Evolutionary conservation across 306 rosid genomes (phyloP).

Genomic region (Cotoneaster glaucophyllus): DNA sequence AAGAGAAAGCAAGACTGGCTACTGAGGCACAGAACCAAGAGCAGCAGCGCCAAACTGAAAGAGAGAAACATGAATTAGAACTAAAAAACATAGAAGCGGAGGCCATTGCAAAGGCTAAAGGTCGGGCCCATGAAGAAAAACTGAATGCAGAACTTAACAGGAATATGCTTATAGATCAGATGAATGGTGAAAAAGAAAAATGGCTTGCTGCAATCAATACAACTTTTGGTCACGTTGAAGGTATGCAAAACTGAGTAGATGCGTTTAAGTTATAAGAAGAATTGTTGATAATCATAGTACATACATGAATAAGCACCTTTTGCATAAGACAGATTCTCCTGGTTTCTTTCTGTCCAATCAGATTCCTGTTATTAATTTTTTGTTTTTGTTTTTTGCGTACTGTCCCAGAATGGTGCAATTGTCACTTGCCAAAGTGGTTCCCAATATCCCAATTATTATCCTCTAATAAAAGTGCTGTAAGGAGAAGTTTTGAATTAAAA

Average conservation of each 20-base stretch:
- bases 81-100: constrained; percentile 85
- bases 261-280: background rate
- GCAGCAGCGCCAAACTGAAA: constrained; percentile 85
- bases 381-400: background rate
- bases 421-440: background rate
- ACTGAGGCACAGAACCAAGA: constrained; percentile 91
- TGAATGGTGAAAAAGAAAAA: constrained; percentile 91
- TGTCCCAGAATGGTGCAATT: background rate
- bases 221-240: constrained; percentile 92
- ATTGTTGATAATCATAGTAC: background rate
- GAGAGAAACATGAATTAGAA: constrained; percentile 86
- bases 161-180: constrained; percentile 76
- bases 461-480: background rate
- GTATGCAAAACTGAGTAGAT: constrained; percentile 26
- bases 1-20: constrained; percentile 77
- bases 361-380: background rate
- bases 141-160: constrained; percentile 83
- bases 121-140: constrained; percentile 78
- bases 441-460: background rate
- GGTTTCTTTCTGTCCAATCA: background rate
- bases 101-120: constrained; percentile 96
- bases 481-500: background rate
- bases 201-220: constrained; percentile 98
- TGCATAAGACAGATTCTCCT: background rate
- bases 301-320: background rate